Evolutionary conservation across 305 asterid species (phyloP).

Genomic region (Fraxinus dipetala): DNA sequence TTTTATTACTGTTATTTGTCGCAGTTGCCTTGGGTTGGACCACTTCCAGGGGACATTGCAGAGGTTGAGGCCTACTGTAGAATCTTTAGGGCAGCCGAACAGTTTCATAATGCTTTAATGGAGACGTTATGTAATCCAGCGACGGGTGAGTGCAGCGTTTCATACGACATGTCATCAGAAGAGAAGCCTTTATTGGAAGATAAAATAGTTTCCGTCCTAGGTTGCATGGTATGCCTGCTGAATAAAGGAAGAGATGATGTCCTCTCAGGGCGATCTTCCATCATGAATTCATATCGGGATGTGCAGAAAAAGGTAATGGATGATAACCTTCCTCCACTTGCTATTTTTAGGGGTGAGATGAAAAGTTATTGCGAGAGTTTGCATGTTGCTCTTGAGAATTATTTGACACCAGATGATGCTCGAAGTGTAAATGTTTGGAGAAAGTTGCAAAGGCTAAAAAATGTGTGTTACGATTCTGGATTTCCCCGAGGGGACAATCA

Average conservation of each 20-base stretch:
- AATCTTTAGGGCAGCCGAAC: constrained; percentile 91
- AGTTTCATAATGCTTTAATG: constrained; percentile 85
- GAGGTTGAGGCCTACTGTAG: constrained; percentile 98
- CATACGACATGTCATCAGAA: constrained; percentile 76
- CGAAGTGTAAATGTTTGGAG: constrained; percentile 79
- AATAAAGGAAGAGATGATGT: constrained; percentile 97
- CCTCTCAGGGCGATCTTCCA: constrained; percentile 70
- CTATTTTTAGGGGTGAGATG: constrained; percentile 89
- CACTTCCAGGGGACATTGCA: constrained; percentile 94
- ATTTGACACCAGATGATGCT: constrained; percentile 75
- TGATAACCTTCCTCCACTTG: constrained; percentile 82
- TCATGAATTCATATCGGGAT: constrained; percentile 59
- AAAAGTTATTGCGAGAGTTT: constrained; percentile 95
- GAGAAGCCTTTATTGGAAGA: constrained; percentile 78
- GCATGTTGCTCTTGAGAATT: constrained; percentile 84
- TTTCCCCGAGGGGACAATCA: constrained; percentile 67
- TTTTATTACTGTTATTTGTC: constrained; percentile 47
- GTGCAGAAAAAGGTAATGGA: constrained; percentile 52
- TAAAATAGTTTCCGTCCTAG: constrained; percentile 88
- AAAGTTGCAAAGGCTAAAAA: constrained; percentile 82
- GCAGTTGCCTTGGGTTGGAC: constrained; percentile 76
- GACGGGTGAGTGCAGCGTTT: constrained; percentile 88
- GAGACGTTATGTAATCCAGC: constrained; percentile 82
- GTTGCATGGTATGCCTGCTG: constrained; percentile 94
- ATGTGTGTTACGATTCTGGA: constrained; percentile 85